Conservation (phyloP, 1,139 yeast genomes). For the Yarrowia galli region DNA sequence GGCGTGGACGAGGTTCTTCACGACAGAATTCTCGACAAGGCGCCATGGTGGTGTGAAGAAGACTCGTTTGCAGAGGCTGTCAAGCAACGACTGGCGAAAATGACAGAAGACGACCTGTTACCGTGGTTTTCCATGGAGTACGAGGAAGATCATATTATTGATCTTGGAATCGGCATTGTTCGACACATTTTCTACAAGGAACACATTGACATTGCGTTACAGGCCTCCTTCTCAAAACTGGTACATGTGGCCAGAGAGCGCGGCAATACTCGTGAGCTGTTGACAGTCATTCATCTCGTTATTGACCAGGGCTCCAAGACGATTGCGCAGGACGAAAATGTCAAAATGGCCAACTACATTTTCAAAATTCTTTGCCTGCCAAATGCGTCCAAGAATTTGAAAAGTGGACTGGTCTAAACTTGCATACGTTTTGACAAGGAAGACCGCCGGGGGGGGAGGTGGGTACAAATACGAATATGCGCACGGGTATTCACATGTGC, state of each 20-base stretch:
- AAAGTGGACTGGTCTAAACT: neutral
- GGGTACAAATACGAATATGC: too few species aligned
- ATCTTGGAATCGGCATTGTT: conserved; percentile 15
- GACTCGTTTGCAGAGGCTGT: neutral
- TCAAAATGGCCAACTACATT: conserved; percentile 31
- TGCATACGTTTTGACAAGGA: too few species aligned
- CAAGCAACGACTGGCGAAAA: conserved; percentile 4
- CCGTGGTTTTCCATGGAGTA: conserved; percentile 21
- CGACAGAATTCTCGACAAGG: neutral
- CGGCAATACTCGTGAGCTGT: neutral
- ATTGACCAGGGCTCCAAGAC: conserved; percentile 14
- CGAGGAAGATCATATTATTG: conserved; percentile 1
- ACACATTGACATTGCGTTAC: conserved; percentile 2
- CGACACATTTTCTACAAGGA: conserved; percentile 14
- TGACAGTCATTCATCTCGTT: conserved; percentile 9
- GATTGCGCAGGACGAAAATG: conserved; percentile 17
- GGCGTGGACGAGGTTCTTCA: conserved; percentile 9
- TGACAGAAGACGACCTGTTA: conserved; percentile 14
- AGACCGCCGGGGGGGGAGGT: too few species aligned
- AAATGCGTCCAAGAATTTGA: neutral
- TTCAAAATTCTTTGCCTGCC: neutral
- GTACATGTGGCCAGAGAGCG: neutral
- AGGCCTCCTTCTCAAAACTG: conserved; percentile 6
- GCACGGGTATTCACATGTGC: too few species aligned
- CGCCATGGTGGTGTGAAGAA: conserved; percentile 26